Conservation (phyloP, 495 filamentous ascomycete species). For the Podospora australis region DNA sequence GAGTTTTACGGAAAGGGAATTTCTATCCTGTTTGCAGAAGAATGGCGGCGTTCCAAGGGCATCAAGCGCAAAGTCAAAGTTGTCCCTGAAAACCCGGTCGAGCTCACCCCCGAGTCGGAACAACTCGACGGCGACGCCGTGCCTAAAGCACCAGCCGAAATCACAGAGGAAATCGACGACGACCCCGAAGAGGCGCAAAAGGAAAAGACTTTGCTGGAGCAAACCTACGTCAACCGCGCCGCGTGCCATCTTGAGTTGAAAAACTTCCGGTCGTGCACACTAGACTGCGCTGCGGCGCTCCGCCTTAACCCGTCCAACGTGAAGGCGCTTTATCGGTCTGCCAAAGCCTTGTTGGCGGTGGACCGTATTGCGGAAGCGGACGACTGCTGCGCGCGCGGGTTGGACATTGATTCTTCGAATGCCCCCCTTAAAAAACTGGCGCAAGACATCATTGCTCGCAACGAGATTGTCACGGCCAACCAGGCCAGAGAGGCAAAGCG, state of each 20-base stretch:
- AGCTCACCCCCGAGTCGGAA: conserved; percentile 16
- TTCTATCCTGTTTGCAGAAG: conserved; percentile 54
- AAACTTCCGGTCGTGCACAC: conserved; percentile 78
- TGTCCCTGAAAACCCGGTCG: neutral
- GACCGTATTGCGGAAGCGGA: conserved; percentile 67
- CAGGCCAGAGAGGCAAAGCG: conserved; percentile 44
- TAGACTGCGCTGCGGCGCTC: conserved; percentile 76
- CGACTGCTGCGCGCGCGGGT: conserved; percentile 64
- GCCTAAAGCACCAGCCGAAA: conserved; percentile 7
- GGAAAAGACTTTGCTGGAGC: conserved; percentile 59
- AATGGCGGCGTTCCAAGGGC: conserved; percentile 33
- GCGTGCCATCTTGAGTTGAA: conserved; percentile 65
- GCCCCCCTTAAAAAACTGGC: conserved; percentile 49
- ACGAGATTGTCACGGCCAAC: conserved; percentile 29
- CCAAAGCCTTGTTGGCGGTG: conserved; percentile 66
- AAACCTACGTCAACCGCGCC: conserved; percentile 77
- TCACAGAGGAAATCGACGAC: conserved; percentile 31
- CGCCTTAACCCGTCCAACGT: conserved; percentile 69
- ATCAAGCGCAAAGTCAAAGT: conserved; percentile 17
- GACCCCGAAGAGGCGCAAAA: conserved; percentile 45
- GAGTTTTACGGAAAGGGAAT: conserved; percentile 88
- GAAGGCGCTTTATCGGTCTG: conserved; percentile 85
- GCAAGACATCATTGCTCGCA: conserved; percentile 46
- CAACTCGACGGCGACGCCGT: conserved; percentile 6
- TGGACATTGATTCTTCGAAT: conserved; percentile 57